These are phyloP conservation scores for Pyrenula massariospora DNA, from an alignment of 495 filamentous ascomycete species.

Conservation along the genomic window DNA sequence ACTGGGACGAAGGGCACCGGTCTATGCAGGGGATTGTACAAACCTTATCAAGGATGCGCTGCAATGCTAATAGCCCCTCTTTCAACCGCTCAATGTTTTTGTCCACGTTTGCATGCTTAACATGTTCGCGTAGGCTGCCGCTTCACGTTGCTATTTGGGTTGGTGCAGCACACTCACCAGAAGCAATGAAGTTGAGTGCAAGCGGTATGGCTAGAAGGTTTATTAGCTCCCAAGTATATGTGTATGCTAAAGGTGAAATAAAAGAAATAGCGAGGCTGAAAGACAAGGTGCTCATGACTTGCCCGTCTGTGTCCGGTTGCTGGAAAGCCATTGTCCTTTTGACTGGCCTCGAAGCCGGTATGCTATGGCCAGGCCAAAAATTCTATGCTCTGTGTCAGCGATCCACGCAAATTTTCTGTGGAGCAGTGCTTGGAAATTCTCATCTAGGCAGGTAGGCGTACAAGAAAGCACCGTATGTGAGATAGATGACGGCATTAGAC, in stretches of 20 bases:
- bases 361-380: conserved; percentile 52
- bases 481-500: conserved; percentile 66
- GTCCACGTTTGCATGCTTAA: not conserved
- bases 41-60: conserved; percentile 15
- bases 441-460: no score
- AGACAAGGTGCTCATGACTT: conserved; percentile 18
- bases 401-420: no score
- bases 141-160: conserved; percentile 5
- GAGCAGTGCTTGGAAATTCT: no score
- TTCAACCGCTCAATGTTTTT: no score
- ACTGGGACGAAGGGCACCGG: not conserved
- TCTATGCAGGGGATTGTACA: not conserved
- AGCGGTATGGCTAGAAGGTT: conserved; percentile 48
- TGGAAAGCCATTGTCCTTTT: conserved; percentile 55
- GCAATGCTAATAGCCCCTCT: not conserved
- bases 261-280: conserved; percentile 3
- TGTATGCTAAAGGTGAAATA: no score
- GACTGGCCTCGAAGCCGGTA: conserved; percentile 57
- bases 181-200: conserved; percentile 72
- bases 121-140: conserved; percentile 9
- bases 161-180: conserved; percentile 51
- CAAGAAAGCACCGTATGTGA: conserved; percentile 63
- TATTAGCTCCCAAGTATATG: no score
- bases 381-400: no score
- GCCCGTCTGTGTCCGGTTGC: conserved; percentile 70